Evolutionary conservation across 1,284 basidiomycete genomes (phyloP), one percentile per base, ranked within the genome.

Genomic region (Naganishia sp.): DNA sequence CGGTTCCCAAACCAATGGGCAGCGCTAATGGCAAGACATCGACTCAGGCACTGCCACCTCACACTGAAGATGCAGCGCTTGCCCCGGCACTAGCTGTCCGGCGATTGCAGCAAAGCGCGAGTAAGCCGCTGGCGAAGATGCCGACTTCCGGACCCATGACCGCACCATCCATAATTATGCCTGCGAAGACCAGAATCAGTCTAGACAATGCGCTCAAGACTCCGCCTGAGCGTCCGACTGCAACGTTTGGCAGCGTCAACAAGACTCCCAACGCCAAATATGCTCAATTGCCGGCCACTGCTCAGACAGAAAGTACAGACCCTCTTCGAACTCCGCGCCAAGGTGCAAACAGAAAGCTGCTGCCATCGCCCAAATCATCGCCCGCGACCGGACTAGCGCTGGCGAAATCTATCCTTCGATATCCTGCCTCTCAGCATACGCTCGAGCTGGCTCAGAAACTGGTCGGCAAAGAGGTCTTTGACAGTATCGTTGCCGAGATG

Each of bases 391-490:
- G 55, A 16, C 50, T 69, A 36, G 61, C 65, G 16, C 28, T 69
- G 23, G 68, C 68, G 9, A 61, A 59, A 45, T 63, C 57, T 18
- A 65, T 69, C 44, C 50, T 69, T 25, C 46, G 61, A 6, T 64
- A 69, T 39, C 60, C 60, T 6, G 57, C 65, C 39, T 66, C 53
- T 15, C 43, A 55, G 33, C 42, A 66, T 13, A 64, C 65, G 6
- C 57, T 69, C 43, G 68, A 69, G 33, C 50, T 69, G 23, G 68
- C 65, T 45, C 68, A 69, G 39, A 69, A 69, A 45, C 45, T 69
- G 15, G 64, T 69, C 31, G 65, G 68, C 28, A 69, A 69, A 43
- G 68, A 69, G 31, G 39, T 49, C 6, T 63, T 69, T 42, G 55
- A 54, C 23, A 48, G 49, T 31, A 55, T 69, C 21, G 56, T 69